phyloP scores from a whole-genome alignment of 257 asterid genomes.

The Haberlea rhodopensis region DNA sequence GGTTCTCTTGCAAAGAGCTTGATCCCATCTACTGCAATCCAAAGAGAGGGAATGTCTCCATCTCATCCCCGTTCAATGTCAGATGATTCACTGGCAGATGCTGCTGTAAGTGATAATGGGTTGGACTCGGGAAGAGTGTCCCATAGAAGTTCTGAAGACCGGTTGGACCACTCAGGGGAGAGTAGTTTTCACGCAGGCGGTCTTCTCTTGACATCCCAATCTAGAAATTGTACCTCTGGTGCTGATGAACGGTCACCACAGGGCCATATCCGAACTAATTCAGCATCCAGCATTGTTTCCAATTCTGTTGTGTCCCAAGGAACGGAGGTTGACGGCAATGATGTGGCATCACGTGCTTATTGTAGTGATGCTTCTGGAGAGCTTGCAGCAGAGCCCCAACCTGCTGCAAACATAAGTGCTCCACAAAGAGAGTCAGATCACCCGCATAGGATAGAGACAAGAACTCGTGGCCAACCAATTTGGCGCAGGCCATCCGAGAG shows the following conservation, averaged over 20 bases:
- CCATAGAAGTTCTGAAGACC: constrained; percentile 51
- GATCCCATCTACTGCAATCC: constrained; percentile 38
- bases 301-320: constrained; percentile 51
- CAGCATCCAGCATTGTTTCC: constrained; percentile 59
- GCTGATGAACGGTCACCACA: constrained; percentile 39
- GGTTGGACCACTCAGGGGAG: constrained; percentile 61
- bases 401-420: constrained; percentile 36
- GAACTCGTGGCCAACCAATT: constrained; percentile 59
- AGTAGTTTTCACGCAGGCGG: constrained; percentile 42
- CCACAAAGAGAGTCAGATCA: constrained; percentile 51
- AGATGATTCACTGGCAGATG: constrained; percentile 52
- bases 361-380: constrained; percentile 68
- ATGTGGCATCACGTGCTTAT: constrained; percentile 45
- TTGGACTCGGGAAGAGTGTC: constrained; percentile 47
- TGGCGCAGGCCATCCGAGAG: constrained; percentile 72
- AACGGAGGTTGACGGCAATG: constrained; percentile 52
- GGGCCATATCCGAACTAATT: constrained; percentile 56
- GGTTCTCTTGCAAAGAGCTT: constrained; percentile 46
- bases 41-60: constrained; percentile 39
- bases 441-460: constrained; percentile 48
- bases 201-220: constrained; percentile 35
- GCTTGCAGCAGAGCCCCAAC: constrained; percentile 50
- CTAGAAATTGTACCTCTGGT: constrained; percentile 40
- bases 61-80: constrained; percentile 60
- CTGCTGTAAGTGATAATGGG: constrained; percentile 40